Evolutionary conservation across 768 basidiomycete genomes (phyloP), one percentile per base, ranked within the genome.

Genomic region (Naganishia onofrii): DNA sequence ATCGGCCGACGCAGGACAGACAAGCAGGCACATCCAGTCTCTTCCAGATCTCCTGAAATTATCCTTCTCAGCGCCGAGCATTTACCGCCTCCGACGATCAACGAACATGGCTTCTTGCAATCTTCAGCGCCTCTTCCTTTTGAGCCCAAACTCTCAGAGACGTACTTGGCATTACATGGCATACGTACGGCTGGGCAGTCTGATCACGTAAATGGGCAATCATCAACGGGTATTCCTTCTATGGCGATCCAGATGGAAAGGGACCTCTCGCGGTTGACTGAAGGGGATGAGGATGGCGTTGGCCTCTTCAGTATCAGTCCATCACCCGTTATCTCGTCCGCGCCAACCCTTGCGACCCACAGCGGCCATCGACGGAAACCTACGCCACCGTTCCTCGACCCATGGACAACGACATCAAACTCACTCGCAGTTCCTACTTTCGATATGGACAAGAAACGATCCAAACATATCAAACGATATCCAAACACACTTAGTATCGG

Each of bases 61-160:
- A 34, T 63, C 9, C 60, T 63, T 28, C 38, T 63, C 15, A 63
- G 60, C 23, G 60, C 60, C 38, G 60, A 63, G 19, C 60, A 63
- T 44, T 29, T 63, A 15, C 60, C 60, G 12, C 60, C 60, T 3
- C 60, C 60, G 5, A 44, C 28, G 13, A 63, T 63, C 60, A 46
- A 63, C 28, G 60, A 31, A 12, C 60, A 63, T 13, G 60, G 60
- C 26, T 63, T 63, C 38, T 63, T 63, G 26, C 38, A 63, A 29
- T 63, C 60, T 5, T 42, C 60, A 10, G 42, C 60, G 15, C 60
- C 42, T 42, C 9, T 44, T 26, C 7, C 9, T 3, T 8, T 7
- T 0, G 26, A 34, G 15, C 8, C 42, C n/a, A 44, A 36, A 12
- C 38, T 38, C 3, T 26, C 60, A 10, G 38, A 36, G 1, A 63